Evolutionary conservation across 192 early-diverging fungal species (phyloP).

Genomic region (Coemansia sp.): DNA sequence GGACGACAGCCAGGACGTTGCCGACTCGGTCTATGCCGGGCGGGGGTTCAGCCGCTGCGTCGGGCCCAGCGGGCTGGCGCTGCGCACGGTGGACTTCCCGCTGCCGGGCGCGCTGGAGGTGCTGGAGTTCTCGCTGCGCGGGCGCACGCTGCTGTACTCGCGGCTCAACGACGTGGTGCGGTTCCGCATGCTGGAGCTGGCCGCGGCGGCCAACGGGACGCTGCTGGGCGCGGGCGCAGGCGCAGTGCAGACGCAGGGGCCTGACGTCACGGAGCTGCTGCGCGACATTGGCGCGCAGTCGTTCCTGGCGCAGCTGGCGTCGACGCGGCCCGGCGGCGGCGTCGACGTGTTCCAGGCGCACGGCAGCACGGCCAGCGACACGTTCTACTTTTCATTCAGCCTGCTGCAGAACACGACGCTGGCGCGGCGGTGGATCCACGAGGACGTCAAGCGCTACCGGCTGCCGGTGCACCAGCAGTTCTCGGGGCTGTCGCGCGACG

Average conservation of each 20-base stretch:
- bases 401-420: conserved; percentile 46
- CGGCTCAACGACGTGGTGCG: conserved; percentile 44
- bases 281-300: conserved; percentile 42
- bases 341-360: conserved; percentile 46
- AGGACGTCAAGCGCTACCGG: conserved; percentile 44
- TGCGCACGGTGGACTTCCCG: conserved; percentile 18
- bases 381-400: conserved; percentile 48
- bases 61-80: conserved; percentile 18
- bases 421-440: conserved; percentile 17
- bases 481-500: conserved; percentile 50
- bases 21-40: conserved; percentile 31
- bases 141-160: conserved; percentile 42
- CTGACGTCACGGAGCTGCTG: conserved; percentile 31
- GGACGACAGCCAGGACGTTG: conserved; percentile 17
- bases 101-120: conserved; percentile 40
- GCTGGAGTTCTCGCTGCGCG: conserved; percentile 46
- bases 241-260: conserved; percentile 27
- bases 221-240: conserved; percentile 6
- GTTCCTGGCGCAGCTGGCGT: conserved; percentile 36
- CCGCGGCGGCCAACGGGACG: conserved; percentile 13
- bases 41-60: conserved; percentile 27
- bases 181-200: conserved; percentile 38
- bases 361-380: conserved; percentile 34
- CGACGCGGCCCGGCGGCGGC: conserved; percentile 29
- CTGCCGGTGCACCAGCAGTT: conserved; percentile 49